Evolutionary conservation across 1,284 basidiomycete species (phyloP), one percentile per base, ranked within the genome.

Genomic region (Ustilago shanxiensis): DNA sequence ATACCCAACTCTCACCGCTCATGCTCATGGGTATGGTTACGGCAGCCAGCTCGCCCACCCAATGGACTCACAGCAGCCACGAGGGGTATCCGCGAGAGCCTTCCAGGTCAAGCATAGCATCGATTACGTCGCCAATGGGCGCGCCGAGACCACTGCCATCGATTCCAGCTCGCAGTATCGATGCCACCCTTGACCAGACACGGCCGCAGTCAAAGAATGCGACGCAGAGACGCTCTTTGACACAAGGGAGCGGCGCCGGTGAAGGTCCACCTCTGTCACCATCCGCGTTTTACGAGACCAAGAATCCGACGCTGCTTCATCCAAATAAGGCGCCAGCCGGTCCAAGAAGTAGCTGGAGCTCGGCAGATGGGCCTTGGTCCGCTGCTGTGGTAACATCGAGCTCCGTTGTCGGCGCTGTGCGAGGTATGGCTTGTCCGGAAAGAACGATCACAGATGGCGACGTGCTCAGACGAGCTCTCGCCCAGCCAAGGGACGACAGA

Each of bases 1-100:
- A 60, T 10, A 39, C 37, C 20, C 64, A 66, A 7, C 35, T 60
- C 14, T 64, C 54, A 35, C 62, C 68, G 6, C 55, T 66, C 28
- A 66, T 66, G 68, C 41, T 47, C 2, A 65, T 53, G 58, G 62
- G 68, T 2, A 65, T 71, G 68, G 68, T 65, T 7, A 51, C 57
- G 9, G 68, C 59, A 24, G 62, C 54, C 3, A 61, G 45, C 33
- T 61, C 68, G 16, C 54, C 62, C 2, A 65, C 62, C 2, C 35
- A 58, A 55, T 54, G 50, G 33, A 58, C 62, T n/a, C 58, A 55
- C 24, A 56, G 49, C 35, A 65, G 62, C 28, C 58, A 45, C 11
- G 68, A 57, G 22, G 53, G 54, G 8, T 20, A 29, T 44, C 39
- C 18, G 9, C 5, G 10, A 56, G 26, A 26, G 39, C 22, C n/a